Percentiles rank a stretch among this genome's conserved stretches.
These are phyloP conservation scores for Fraxinus ornus DNA, from an alignment of 305 asterid species.

Conservation along the genomic window DNA sequence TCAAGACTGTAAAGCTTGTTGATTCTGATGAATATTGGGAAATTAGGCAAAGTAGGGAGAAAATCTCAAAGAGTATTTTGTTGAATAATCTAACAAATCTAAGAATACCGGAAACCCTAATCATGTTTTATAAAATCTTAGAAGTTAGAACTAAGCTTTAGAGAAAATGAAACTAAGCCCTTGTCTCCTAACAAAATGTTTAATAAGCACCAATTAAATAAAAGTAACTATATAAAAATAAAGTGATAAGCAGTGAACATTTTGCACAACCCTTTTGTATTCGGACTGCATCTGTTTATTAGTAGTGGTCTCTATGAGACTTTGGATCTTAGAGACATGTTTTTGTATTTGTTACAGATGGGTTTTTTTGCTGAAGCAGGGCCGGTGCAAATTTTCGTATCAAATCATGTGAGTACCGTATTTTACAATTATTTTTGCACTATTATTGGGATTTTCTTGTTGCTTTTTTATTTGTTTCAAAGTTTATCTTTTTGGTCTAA, in stretches of 20 bases:
- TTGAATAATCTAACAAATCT: background rate
- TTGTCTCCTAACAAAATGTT: background rate
- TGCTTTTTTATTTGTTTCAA: background rate
- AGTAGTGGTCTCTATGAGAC: background rate
- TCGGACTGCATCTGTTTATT: background rate
- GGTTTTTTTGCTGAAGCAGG: constrained; percentile 98
- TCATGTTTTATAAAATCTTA: background rate
- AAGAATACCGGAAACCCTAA: background rate
- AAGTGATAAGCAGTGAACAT: no score
- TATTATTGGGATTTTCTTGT: background rate
- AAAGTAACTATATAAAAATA: background rate
- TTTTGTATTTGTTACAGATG: constrained; percentile 61
- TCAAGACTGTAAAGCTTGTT: background rate
- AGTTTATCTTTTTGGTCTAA: background rate
- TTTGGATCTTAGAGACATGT: background rate
- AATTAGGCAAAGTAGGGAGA: background rate
- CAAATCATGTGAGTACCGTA: constrained; percentile 71
- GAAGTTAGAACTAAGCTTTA: background rate
- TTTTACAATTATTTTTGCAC: background rate
- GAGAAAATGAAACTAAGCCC: background rate
- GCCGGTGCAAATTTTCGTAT: constrained; percentile 89
- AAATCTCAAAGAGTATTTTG: background rate
- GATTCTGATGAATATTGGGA: background rate
- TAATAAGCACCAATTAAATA: background rate
- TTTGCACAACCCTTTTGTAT: background rate